These are phyloP conservation scores for Colletotrichum sp. DNA, from an alignment of 2,329 filamentous ascomycete genomes.

Conservation along the genomic window DNA sequence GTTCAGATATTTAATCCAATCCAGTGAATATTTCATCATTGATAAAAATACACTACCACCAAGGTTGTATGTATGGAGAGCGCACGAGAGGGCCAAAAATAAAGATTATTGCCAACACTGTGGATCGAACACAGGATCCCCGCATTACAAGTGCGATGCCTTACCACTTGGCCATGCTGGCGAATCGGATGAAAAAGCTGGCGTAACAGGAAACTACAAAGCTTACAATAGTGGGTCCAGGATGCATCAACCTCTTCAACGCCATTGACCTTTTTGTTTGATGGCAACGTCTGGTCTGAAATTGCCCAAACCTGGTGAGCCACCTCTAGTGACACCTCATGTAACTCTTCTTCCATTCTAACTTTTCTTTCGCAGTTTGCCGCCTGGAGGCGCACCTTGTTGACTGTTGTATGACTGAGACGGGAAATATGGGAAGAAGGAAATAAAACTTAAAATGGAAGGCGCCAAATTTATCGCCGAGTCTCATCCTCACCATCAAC, in stretches of 20 bases:
- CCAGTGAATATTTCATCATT: background rate
- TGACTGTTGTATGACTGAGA: too few species aligned
- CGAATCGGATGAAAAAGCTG: too few species aligned
- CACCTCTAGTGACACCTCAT: background rate
- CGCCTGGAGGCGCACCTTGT: too few species aligned
- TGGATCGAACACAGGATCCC: conserved; percentile 38
- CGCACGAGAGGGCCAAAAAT: background rate
- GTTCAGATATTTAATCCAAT: background rate
- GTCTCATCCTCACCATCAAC: background rate
- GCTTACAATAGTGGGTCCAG: background rate
- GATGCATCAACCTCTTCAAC: background rate
- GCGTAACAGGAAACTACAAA: too few species aligned
- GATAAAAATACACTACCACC: background rate
- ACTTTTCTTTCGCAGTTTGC: too few species aligned
- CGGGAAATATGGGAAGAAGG: background rate
- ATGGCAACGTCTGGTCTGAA: background rate
- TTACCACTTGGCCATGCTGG: conserved; percentile 38
- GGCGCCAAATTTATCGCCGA: background rate
- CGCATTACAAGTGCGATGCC: conserved; percentile 40
- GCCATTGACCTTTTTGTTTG: background rate
- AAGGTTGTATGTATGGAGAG: background rate
- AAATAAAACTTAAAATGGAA: background rate
- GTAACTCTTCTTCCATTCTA: too few species aligned
- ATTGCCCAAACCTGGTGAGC: background rate
- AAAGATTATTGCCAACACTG: conserved; percentile 36